phyloP scores from a whole-genome alignment of 768 basidiomycete species.

The Hysterangium stoloniferum region DNA sequence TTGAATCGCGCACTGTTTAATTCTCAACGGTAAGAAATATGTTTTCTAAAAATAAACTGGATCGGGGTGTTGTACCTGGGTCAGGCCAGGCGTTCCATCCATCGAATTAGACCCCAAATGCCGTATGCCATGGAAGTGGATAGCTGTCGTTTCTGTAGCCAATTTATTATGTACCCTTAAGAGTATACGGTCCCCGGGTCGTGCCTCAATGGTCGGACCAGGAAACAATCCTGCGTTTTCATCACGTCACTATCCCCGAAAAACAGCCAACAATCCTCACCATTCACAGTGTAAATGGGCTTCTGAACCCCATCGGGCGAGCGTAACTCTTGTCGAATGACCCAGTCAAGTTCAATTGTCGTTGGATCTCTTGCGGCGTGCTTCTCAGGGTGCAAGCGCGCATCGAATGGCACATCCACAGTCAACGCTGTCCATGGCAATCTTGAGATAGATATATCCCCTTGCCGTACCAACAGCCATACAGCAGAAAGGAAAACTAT shows the following conservation, averaged over 20 bases:
- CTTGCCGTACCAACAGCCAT: too few relatives aligned
- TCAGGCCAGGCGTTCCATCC: constrained; percentile 4
- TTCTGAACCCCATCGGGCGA: constrained; percentile 15
- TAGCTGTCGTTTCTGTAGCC: constrained; percentile 3
- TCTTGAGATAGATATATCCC: too few relatives aligned
- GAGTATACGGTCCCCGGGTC: constrained; percentile 14
- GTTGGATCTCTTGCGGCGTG: not conserved
- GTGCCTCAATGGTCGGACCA: constrained; percentile 16
- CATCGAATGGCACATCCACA: not conserved
- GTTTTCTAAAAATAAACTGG: not conserved
- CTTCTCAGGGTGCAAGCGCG: not conserved
- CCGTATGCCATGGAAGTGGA: constrained; percentile 15
- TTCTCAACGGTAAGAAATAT: not conserved
- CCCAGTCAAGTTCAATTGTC: constrained; percentile 7
- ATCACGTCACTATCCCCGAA: not conserved
- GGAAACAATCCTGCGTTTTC: constrained; percentile 7
- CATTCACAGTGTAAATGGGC: constrained; percentile 14
- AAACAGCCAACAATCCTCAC: not conserved
- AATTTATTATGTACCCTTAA: constrained; percentile 12
- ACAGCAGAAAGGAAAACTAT: too few relatives aligned
- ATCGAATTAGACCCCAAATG: constrained; percentile 9
- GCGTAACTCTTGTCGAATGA: constrained; percentile 10
- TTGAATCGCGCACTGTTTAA: constrained; percentile 9
- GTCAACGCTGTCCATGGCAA: too few relatives aligned
- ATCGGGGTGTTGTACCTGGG: not conserved